phyloP scores from a whole-genome alignment of 345 rosid genomes.

The Gossypium ekmanianum region DNA sequence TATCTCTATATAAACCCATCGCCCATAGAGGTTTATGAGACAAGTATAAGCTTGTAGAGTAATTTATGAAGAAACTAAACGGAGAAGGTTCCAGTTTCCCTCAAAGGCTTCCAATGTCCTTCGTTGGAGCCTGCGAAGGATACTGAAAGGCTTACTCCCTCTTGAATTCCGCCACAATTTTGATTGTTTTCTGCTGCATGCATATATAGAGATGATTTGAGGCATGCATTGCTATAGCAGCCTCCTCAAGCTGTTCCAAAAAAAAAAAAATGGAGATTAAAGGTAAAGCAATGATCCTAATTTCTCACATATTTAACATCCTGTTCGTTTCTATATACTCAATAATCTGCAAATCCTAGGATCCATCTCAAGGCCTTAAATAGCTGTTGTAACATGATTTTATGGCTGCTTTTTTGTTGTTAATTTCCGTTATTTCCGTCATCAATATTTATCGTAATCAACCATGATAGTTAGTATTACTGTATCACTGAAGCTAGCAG shows the following conservation, averaged over 20 bases:
- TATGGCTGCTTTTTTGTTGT: too few species aligned
- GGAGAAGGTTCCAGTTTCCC: slow-evolving; percentile 26
- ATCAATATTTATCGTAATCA: too few species aligned
- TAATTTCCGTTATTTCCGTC: too few species aligned
- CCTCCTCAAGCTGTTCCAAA: neutral
- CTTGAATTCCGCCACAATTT: neutral
- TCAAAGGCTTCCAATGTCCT: slow-evolving; percentile 34
- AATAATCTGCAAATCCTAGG: too few species aligned
- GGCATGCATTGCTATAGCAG: neutral
- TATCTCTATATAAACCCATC: slow-evolving; percentile 13
- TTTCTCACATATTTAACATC: neutral
- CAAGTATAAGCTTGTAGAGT: neutral
- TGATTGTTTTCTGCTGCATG: neutral
- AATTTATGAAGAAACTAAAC: neutral
- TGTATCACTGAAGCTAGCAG: neutral
- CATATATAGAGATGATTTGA: too few species aligned
- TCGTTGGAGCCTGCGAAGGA: slow-evolving; percentile 18
- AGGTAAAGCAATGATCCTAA: neutral
- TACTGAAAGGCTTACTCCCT: slow-evolving; percentile 18
- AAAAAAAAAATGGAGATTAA: neutral
- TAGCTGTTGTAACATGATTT: too few species aligned
- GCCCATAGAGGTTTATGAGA: neutral
- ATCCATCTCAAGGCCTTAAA: too few species aligned
- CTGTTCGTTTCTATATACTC: neutral
- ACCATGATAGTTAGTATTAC: neutral